Base-by-base conservation (phyloP, 2,329 filamentous ascomycete species). In the Lasiodiplodia citricola region DNA sequence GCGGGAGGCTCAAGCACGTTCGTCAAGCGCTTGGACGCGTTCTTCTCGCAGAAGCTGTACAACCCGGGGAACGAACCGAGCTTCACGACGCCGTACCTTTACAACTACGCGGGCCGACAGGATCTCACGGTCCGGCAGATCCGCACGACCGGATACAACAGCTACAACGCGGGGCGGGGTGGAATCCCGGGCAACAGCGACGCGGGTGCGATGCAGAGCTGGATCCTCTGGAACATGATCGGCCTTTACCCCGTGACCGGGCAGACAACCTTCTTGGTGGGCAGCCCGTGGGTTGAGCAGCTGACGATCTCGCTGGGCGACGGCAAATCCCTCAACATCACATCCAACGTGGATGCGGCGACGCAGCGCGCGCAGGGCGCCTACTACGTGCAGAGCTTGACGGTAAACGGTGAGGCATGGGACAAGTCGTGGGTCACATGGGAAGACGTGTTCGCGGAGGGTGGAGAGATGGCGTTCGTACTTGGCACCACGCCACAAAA, bases 161-260 rank as follows among this genome's bases (percentile, higher is more conserved):
- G 87, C 78, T 92, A 91, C 78, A 82, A 81, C 60, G 81, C 85
- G 1, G 85, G 85, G 0, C 80, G 82, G 0, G 74, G 74, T 8
- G 90, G 91, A 0, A 81, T 92, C 0, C 90, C 90, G 0, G 91
- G 91, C 0, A 92, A 92, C 77, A 88, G 86, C 55, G 91, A 92
- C 75, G 89, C 89, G 1, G 91, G 91, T 7, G 88, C 90, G 16
- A 92, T 92, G 90, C 89, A 92, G 75, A 88, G 86, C 8, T 92
- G 90, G 87, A 87, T 79, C 3, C 62, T 79, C 54, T 72, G 71
- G 71, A 70, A 70, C 52, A 72, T 72, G 66, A 84, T 91, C 47
- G 90, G 90, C 2, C 79, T 92, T 35, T 91, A 91, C 72, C 90
- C 90, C 1, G 80, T 92, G 70, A 90, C 89, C 0, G 89, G 88